Evolutionary conservation across 257 asterid genomes (phyloP), one percentile per base, ranked within the genome.

Genomic region (Perilla frutescens): DNA sequence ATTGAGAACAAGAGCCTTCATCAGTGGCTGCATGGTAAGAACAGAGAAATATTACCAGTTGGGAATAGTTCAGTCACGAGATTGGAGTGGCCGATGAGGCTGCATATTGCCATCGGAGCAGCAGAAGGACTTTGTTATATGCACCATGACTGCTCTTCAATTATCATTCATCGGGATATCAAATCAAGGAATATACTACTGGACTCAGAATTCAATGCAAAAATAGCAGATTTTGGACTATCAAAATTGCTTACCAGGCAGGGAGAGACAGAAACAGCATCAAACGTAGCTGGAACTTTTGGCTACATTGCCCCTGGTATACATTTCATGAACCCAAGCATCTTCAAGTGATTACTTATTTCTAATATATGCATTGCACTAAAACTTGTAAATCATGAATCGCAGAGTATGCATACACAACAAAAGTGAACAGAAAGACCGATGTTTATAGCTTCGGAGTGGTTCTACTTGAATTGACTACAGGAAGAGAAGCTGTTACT

Each of bases 251-350:
- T 89, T 10, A 11, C 51, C 55, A 83, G 75, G 79, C 73, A 67
- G 20, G 89, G 83, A 44, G 87, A 75, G 65, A 81, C 86, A 1
- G 79, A 84, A 61, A 84, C 84, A 29, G 88, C 88, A 77, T 87
- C 93, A 7, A 81, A 76, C 5, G 80, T 89, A 51, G 90, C 90
- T 2, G 96, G 96, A 59, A 84, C 90, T 43, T 85, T 87, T 57
- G 93, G 96, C 69, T 89, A 89, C 56, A 82, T 89, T 32, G 93
- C 96, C 15, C 93, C 96, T 1, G 93, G 96, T 87, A 76, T 53
- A 66, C 55, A 26, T 56, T 45, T 34, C 37, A 20, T 20, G 10
- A 12, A 31, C 37, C 1, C 1, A 12, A 51, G 36, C 48, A 47
- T 49, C 65, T 29, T 39, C 31, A 61, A 31, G 39, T 50, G 3